Evolutionary conservation across 1,139 yeast genomes (phyloP).

Genomic region (Candida tunisiensis): DNA sequence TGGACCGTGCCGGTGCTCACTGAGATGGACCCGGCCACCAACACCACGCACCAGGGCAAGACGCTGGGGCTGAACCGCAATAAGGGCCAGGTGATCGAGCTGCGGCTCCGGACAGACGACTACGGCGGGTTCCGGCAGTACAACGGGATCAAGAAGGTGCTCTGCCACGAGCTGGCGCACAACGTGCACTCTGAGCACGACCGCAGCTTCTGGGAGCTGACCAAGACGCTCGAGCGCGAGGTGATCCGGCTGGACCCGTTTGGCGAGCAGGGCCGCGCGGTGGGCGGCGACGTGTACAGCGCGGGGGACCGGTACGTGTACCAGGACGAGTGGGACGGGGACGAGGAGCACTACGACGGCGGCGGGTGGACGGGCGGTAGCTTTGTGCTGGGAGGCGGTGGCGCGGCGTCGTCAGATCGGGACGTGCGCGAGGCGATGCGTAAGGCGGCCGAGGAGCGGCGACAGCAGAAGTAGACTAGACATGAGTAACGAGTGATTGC

Average conservation of each 20-base stretch:
- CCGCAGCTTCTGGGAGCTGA: conserved; percentile 20
- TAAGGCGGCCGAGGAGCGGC: conserved; percentile 11
- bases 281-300: conserved; percentile 5
- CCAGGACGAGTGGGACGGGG: conserved; percentile 6
- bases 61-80: conserved; percentile 20
- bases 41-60: conserved; percentile 15
- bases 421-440: conserved; percentile 8
- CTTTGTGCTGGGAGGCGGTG: conserved; percentile 7
- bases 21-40: conserved; percentile 23
- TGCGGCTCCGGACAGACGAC: conserved; percentile 23
- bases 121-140: conserved; percentile 23
- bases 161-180: conserved; percentile 25
- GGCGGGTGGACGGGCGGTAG: conserved; percentile 15
- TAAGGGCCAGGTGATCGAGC: conserved; percentile 20
- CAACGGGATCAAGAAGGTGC: conserved; percentile 17
- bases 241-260: conserved; percentile 19
- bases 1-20: conserved; percentile 21
- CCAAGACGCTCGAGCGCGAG: conserved; percentile 17
- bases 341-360: conserved; percentile 9
- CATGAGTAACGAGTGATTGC: too few relatives aligned
- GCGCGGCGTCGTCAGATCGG: conserved; percentile 3
- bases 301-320: conserved; percentile 6
- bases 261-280: conserved; percentile 7
- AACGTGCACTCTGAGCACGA: conserved; percentile 21
- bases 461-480: too few relatives aligned